Evolutionary conservation across 176 grass and related monocot species (phyloP).

Genomic region (Zoysia japonica): DNA sequence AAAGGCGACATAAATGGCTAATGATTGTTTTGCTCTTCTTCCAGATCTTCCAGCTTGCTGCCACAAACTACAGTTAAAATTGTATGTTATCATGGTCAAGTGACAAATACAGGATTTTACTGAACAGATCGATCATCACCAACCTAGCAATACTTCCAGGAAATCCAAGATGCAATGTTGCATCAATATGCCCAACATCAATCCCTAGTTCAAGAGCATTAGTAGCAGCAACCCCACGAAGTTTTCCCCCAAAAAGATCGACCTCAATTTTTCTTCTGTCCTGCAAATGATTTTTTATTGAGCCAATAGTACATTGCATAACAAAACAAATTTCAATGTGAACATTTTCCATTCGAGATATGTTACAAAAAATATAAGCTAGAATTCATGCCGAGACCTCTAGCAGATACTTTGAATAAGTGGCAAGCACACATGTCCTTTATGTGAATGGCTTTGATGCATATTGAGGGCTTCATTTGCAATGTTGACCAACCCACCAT

Average conservation of each 20-base stretch:
- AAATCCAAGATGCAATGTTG: slow-evolving; percentile 98
- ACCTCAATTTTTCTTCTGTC: slow-evolving; percentile 96
- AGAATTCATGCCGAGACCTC: not conserved
- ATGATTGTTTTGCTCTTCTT: slow-evolving; percentile 80
- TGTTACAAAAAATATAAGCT: not conserved
- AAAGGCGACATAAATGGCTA: slow-evolving; percentile 94
- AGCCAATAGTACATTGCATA: slow-evolving; percentile 18
- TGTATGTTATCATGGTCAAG: slow-evolving; percentile 27
- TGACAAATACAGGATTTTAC: slow-evolving; percentile 24
- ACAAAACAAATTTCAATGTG: slow-evolving; percentile 4
- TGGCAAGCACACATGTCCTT: not conserved
- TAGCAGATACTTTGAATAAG: not conserved
- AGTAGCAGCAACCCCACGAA: slow-evolving; percentile 81
- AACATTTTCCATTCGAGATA: not conserved
- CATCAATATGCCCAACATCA: slow-evolving; percentile 94
- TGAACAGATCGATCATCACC: not conserved
- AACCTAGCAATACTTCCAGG: slow-evolving; percentile 94
- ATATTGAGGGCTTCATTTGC: not conserved
- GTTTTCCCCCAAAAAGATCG: slow-evolving; percentile 78
- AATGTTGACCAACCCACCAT: not conserved
- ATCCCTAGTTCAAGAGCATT: slow-evolving; percentile 98
- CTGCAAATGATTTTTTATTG: slow-evolving; percentile 40
- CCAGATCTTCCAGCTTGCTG: slow-evolving; percentile 96
- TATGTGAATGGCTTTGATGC: not conserved
- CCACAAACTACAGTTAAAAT: slow-evolving; percentile 77